Evolutionary conservation across 768 basidiomycete species (phyloP), one percentile per base, ranked within the genome.

Genomic region (Amanita pseudoporphyria): DNA sequence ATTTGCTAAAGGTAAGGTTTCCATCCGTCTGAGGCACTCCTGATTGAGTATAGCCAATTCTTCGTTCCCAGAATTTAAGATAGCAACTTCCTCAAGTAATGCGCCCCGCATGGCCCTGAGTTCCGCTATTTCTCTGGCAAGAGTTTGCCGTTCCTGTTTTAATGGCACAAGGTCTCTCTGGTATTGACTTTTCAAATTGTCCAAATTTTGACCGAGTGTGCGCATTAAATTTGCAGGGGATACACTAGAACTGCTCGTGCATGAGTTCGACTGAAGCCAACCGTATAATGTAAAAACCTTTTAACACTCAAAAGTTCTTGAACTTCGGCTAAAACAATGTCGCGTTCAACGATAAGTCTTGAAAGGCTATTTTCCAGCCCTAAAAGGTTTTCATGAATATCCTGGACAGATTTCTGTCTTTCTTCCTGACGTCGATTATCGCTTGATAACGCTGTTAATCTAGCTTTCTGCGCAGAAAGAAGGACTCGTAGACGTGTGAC

Each of bases 241-340:
- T 5, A 71, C 54, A 39, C 72, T 58, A n/a, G 63, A 62, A 55
- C 57, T 61, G 46, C 54, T 22, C 43, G 24, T 21, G 7, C 37
- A 45, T 52, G 49, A 37, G 45, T 46, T 49, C 35, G 52, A 45
- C 19, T 52, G 24, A 37, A 33, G 40, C 45, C 18, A 53, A 42
- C 42, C 42, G 31, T 18, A 19, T 33, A 31, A 46, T 21, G 19
- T 33, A 31, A 46, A 41, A 57, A 93, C 92, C 76, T 80, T 61
- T 81, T 87, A 0, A 76, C 77, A 16, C 77, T 78, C 16, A 81
- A 77, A 30, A 99, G 72, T 66, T 97, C 93, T 60, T 95, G 93
- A 32, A 98, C 80, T 64, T 99, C 95, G 0, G 92, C 93, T 51
- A 97, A 66, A 9, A 89, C 78, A 69, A 98, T 78, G 58, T 98